Conservation (phyloP, 169 alveolate species). For the Eimeria tenella region DNA sequence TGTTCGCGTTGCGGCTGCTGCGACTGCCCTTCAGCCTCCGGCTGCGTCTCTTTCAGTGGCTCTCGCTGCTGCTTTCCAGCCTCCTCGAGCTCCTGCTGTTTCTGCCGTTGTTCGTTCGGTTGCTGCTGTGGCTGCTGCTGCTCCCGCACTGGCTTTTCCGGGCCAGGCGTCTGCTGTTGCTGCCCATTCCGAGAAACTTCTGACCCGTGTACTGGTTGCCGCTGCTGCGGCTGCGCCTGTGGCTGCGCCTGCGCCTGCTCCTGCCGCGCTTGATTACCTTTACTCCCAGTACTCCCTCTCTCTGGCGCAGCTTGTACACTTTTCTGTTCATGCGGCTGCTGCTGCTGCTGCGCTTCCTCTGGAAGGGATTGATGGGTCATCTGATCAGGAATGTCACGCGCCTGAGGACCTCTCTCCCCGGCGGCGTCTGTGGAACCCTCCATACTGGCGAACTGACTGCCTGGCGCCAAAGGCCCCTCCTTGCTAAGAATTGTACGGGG, state of each 20-base stretch:
- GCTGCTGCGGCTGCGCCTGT: not conserved
- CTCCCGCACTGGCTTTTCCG: not conserved
- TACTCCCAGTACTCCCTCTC: not conserved
- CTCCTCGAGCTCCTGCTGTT: not conserved
- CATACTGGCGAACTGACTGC: too few relatives aligned
- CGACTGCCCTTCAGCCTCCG: conserved; percentile 4
- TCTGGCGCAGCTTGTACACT: not conserved
- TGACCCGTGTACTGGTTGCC: not conserved
- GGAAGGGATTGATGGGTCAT: too few relatives aligned
- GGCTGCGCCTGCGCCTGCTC: not conserved
- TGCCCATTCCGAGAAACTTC: not conserved
- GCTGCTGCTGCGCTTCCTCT: not conserved
- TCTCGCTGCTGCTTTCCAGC: not conserved
- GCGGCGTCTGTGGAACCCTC: too few relatives aligned
- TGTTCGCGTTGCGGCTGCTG: conserved; percentile 43
- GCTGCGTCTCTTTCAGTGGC: not conserved
- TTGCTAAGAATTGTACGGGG: too few relatives aligned
- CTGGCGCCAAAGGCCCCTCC: too few relatives aligned
- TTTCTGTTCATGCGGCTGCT: not conserved
- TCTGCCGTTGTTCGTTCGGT: conserved; percentile 1
- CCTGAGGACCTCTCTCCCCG: too few relatives aligned
- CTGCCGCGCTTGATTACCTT: not conserved
- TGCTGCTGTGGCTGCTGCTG: conserved; percentile 24
- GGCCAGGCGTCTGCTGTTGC: not conserved
- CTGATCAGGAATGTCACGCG: too few relatives aligned